Evolutionary conservation across 768 basidiomycete genomes (phyloP).

Genomic region (Collybia sp.): DNA sequence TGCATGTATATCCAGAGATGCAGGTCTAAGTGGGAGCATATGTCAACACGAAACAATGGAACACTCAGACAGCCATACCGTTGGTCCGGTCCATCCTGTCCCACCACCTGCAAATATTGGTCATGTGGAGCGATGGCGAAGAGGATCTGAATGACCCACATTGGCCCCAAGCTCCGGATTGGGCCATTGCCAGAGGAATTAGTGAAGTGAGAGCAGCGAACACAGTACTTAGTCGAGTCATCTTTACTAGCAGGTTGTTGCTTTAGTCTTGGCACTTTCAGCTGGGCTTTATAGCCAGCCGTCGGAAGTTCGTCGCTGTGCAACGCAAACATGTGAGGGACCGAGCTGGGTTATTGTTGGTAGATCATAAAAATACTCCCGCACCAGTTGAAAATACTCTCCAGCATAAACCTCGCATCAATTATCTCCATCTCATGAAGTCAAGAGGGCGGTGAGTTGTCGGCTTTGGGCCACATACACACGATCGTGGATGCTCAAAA

Average conservation of each 20-base stretch:
- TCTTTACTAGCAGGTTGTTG: no score
- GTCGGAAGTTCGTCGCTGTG: neutral
- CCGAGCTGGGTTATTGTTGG: no score
- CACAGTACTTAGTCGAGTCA: constrained; percentile 16
- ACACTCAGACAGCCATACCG: constrained; percentile 11
- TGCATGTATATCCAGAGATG: constrained; percentile 33
- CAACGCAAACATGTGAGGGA: no score
- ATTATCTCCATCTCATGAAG: no score
- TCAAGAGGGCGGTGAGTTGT: no score
- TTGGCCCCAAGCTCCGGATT: constrained; percentile 26
- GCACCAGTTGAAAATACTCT: no score
- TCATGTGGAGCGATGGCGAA: neutral
- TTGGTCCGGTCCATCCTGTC: constrained; percentile 22
- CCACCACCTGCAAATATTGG: constrained; percentile 15
- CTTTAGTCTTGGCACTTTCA: no score
- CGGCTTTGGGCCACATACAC: no score
- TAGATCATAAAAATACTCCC: no score
- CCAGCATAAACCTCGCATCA: no score
- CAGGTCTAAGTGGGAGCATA: constrained; percentile 24
- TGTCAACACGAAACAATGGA: neutral
- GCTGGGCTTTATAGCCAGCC: neutral
- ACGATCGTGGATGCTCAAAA: no score
- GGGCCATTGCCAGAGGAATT: constrained; percentile 18
- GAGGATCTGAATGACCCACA: constrained; percentile 18
- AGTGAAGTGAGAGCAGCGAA: constrained; percentile 20